Evolutionary conservation across 345 rosid species (phyloP).

Genomic region (Ricinus communis): DNA sequence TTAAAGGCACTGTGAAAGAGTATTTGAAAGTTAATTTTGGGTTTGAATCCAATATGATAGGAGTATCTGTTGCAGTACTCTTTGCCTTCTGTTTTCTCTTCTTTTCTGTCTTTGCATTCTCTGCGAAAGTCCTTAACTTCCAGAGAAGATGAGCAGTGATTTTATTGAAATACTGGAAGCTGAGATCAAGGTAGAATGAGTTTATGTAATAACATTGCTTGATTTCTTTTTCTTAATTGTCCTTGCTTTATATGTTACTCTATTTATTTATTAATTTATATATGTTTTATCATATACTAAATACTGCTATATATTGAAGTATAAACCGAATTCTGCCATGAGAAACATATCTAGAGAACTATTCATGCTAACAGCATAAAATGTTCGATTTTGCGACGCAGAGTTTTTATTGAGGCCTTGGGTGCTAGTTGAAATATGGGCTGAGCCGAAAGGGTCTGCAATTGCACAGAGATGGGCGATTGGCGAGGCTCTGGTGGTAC

Average conservation of each 20-base stretch:
- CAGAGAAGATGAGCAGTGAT: slow-evolving; percentile 52
- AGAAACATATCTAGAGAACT: too few relatives aligned
- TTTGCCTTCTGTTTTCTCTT: slow-evolving; percentile 55
- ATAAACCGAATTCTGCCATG: too few relatives aligned
- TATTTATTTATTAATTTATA: too few relatives aligned
- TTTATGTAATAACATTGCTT: neutral
- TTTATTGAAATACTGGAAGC: neutral
- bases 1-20: slow-evolving; percentile 61
- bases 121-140: slow-evolving; percentile 71
- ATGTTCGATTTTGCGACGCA: neutral
- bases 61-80: slow-evolving; percentile 53
- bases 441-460: neutral
- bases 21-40: slow-evolving; percentile 54
- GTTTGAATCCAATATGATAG: slow-evolving; percentile 42
- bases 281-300: too few relatives aligned
- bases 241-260: too few relatives aligned
- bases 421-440: neutral
- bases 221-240: neutral
- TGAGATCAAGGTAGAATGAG: neutral
- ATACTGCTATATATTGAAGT: too few relatives aligned
- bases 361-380: neutral
- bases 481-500: neutral
- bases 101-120: slow-evolving; percentile 62
- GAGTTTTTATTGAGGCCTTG: neutral
- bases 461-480: neutral